Evolutionary conservation across 495 filamentous ascomycete genomes (phyloP), one percentile per base, ranked within the genome.

Genomic region (Aspergillus panamensis): DNA sequence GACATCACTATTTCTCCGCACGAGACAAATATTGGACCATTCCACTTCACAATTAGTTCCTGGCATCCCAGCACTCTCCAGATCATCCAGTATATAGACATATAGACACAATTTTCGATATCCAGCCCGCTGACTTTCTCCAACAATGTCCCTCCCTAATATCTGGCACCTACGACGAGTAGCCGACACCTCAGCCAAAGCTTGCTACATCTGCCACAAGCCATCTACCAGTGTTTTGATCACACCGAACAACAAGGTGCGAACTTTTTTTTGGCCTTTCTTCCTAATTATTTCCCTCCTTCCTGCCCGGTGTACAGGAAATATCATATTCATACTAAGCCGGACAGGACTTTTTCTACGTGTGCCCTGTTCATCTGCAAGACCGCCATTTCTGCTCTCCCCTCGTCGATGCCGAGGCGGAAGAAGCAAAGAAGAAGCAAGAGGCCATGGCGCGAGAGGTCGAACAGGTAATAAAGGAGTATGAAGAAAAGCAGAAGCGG

Each of bases 171-270:
- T 92, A 57, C 90, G 95, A 47, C 89, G 83, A 57, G 94, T 98
- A 48, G 92, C 94, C 20, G 91, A 96, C 48, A 84, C 87, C 40
- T 81, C 83, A 9, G 80, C 87, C 5, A 96, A 90, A 70, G 78
- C 90, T 44, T 98, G 94, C 71, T 83, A 87, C 66, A 84, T 98
- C 59, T 98, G 94, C 77, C 92, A 86, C 79, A 96, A 94, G 70
- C 87, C 89, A 5, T 91, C 87, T 47, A 83, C 86, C 8, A 91
- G 84, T 65, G 94, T 97, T 21, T 77, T 98, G 57, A 87, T 96
- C 59, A 96, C 91, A 2, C 81, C 90, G 0, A 91, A 96, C 65
- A 93, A 89, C 69, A 96, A 93, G 83, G 91, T 92, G 14, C 14
- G 10, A 39, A 39, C 6, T 45, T 61, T 58, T 21, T 25, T 47